Evolutionary conservation across 805 yeast genomes (phyloP).

Genomic region (Saturnispora bothae): DNA sequence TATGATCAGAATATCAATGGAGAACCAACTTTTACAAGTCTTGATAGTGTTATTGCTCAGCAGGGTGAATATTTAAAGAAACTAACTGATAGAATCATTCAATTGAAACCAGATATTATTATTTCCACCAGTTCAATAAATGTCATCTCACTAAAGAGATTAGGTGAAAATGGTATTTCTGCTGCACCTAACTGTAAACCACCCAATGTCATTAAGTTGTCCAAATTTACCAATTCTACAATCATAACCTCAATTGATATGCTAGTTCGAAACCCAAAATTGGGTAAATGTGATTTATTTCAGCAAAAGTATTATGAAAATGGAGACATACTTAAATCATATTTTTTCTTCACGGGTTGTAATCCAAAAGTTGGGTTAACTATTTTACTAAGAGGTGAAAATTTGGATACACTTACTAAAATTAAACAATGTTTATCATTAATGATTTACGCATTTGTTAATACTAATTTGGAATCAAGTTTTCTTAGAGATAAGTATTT

Average conservation of each 20-base stretch:
- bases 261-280: constrained; percentile 54
- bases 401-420: constrained; percentile 46
- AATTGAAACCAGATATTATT: constrained; percentile 69
- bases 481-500: constrained; percentile 62
- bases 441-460: constrained; percentile 67
- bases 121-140: constrained; percentile 72
- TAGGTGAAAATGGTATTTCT: constrained; percentile 67
- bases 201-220: constrained; percentile 66
- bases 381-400: constrained; percentile 73
- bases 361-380: constrained; percentile 70
- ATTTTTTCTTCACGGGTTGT: constrained; percentile 72
- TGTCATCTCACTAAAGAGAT: constrained; percentile 65
- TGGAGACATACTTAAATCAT: constrained; percentile 52
- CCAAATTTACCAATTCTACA: constrained; percentile 75
- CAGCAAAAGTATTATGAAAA: constrained; percentile 58
- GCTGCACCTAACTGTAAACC: constrained; percentile 77
- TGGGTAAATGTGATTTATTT: constrained; percentile 69
- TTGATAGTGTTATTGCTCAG: constrained; percentile 64
- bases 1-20: constrained; percentile 46
- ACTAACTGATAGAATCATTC: constrained; percentile 65
- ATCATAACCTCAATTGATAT: constrained; percentile 80
- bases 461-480: constrained; percentile 69
- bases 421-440: constrained; percentile 75
- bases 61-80: constrained; percentile 78
- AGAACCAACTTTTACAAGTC: constrained; percentile 14